These are phyloP conservation scores for Parmelia sp. DNA, from an alignment of 495 filamentous ascomycete species.

Conservation along the genomic window DNA sequence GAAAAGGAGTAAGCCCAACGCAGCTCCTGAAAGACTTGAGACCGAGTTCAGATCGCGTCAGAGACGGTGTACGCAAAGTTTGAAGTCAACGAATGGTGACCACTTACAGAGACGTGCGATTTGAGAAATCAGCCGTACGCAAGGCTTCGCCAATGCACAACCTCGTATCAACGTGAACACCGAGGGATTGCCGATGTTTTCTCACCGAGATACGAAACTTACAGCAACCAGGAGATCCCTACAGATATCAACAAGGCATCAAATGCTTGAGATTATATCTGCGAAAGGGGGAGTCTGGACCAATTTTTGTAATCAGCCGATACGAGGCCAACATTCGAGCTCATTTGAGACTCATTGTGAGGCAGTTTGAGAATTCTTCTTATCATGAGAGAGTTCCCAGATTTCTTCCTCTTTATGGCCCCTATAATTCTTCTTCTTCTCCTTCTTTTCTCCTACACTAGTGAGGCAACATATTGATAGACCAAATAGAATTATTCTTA, in stretches of 20 bases:
- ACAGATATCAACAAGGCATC: background rate
- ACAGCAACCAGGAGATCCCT: background rate
- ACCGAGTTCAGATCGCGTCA: background rate
- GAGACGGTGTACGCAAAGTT: background rate
- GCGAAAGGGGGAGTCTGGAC: background rate
- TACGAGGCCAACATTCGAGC: too few relatives aligned
- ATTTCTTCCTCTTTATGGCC: too few relatives aligned
- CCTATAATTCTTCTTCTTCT: too few relatives aligned
- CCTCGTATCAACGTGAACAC: background rate
- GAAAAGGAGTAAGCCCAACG: background rate
- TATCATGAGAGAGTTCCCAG: too few relatives aligned
- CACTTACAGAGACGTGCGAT: background rate
- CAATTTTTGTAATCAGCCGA: too few relatives aligned
- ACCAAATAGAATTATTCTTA: too few relatives aligned
- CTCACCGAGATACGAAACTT: background rate
- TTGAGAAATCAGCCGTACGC: background rate
- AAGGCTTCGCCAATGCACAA: background rate
- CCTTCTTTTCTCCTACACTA: too few relatives aligned
- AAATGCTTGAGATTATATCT: background rate
- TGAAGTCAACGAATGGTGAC: background rate
- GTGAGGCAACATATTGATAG: too few relatives aligned
- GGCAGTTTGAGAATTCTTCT: too few relatives aligned
- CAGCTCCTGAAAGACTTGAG: background rate
- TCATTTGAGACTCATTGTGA: too few relatives aligned
- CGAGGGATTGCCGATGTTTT: background rate